Conservation (phyloP, 2,329 filamentous ascomycete species). For the Orbilia blumenaviensis region DNA sequence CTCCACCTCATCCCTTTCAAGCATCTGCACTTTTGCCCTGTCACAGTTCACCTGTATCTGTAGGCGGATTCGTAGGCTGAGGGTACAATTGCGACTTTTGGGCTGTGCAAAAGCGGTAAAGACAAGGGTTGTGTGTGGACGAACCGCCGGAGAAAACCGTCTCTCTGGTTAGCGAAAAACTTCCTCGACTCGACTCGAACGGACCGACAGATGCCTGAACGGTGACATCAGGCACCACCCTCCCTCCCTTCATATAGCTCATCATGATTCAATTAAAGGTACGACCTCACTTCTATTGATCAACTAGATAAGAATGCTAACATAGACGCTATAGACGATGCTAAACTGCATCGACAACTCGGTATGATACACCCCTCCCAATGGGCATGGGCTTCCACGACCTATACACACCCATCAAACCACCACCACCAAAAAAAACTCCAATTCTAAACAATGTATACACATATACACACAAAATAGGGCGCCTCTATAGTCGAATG, state of each 20-base stretch:
- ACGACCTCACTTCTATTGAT: constrained; percentile 24
- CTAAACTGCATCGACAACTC: constrained; percentile 99
- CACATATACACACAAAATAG: too few species aligned
- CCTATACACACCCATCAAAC: not conserved
- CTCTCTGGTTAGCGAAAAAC: constrained; percentile 24
- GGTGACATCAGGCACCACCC: constrained; percentile 28
- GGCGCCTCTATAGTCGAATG: constrained; percentile 95
- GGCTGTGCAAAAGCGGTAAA: constrained; percentile 30
- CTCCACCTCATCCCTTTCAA: constrained; percentile 20
- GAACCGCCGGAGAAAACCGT: not conserved
- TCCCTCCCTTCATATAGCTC: constrained; percentile 62
- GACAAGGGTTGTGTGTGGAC: constrained; percentile 39
- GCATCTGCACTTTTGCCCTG: constrained; percentile 23
- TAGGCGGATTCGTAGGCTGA: constrained; percentile 27
- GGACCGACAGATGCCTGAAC: constrained; percentile 29
- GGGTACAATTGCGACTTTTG: not conserved
- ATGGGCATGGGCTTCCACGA: too few species aligned
- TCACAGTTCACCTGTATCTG: too few species aligned
- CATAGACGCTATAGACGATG: constrained; percentile 73
- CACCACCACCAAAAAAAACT: too few species aligned
- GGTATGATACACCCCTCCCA: constrained; percentile 62
- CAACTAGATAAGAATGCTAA: constrained; percentile 33
- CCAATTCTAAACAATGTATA: constrained; percentile 16
- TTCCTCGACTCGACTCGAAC: not conserved
- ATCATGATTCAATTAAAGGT: constrained; percentile 94